phyloP scores from a whole-genome alignment of 1,139 yeast species.

The Lodderomyces metapsilosis region DNA sequence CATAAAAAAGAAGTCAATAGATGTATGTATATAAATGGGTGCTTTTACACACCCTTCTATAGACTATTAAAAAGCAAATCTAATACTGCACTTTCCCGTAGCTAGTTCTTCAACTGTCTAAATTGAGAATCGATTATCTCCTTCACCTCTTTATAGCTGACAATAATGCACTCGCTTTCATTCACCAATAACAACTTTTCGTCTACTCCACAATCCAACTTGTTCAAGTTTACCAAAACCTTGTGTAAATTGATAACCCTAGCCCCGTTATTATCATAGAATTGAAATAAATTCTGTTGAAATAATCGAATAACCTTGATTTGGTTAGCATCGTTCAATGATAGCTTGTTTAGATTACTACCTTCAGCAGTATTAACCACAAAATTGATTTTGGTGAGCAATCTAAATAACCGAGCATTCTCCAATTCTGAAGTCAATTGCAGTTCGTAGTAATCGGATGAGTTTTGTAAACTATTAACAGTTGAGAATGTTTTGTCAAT shows the following conservation, averaged over 20 bases:
- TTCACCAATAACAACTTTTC: conserved; percentile 71
- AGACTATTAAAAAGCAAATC: background rate
- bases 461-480: conserved; percentile 55
- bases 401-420: conserved; percentile 81
- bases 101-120: conserved; percentile 34
- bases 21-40: no score
- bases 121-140: conserved; percentile 72
- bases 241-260: conserved; percentile 82
- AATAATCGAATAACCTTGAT: conserved; percentile 75
- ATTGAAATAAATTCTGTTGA: conserved; percentile 84
- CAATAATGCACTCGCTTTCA: conserved; percentile 75
- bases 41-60: conserved; percentile 1
- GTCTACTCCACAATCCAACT: conserved; percentile 88
- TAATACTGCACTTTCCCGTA: conserved; percentile 20
- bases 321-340: conserved; percentile 76
- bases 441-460: conserved; percentile 65
- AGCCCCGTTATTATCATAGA: conserved; percentile 64
- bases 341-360: conserved; percentile 29
- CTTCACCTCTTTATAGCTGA: conserved; percentile 77
- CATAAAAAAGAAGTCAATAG: no score
- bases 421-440: conserved; percentile 75
- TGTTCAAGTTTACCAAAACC: conserved; percentile 75
- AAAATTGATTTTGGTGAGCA: conserved; percentile 77
- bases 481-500: conserved; percentile 42
- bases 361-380: conserved; percentile 42